Base-by-base conservation (phyloP, 164 flowering plant species). In the Vitis amurensis region DNA sequence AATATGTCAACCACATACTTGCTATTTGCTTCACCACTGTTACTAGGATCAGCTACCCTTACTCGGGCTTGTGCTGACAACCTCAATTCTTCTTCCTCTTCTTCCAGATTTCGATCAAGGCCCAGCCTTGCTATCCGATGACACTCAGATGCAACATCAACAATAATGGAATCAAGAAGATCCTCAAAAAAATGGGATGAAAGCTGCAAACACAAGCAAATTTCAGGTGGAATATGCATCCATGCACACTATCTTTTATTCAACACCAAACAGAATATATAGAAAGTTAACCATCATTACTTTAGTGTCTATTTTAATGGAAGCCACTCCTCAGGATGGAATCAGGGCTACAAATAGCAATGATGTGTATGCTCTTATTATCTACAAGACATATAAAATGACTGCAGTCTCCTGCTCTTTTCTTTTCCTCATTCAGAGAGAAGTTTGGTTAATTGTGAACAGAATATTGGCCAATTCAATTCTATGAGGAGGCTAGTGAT, bases 61-160 rank as follows among this genome's bases (percentile, higher is more conserved):
- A 81, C 93, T 61, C 93, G 82, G 11, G 98, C 99, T 75, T 93
- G 86, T 16, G 91, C 81, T 63, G 97, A 93, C 55, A 91, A 81
- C 85, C 89, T 89, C 75, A 93, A 68, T 77, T 93, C 98, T 78
- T 92, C 97, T 76, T 93, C 98, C 73, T 86, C 93, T 60, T 81
- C 86, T 72, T 89, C 91, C 31, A 83, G 76, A 72, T 91, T 87
- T 59, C 87, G 88, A 72, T 95, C 99, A 78, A 95, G 98, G 3
- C 98, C 98, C 68, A 95, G 65, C 80, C 87, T 87, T 58, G 97
- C 96, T 70, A 93, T 84, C 47, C 97, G 94, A 69, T 95, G 99
- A 73, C 88, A 90, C 74, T 95, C 99, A 9, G 99, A 95, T 76
- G 99, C 97, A 80, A 95, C 91, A 83, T 95, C 99, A 67, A 84